These are phyloP conservation scores for Tolypocladium sp. DNA, from an alignment of 2,329 filamentous ascomycete species.

Conservation along the genomic window DNA sequence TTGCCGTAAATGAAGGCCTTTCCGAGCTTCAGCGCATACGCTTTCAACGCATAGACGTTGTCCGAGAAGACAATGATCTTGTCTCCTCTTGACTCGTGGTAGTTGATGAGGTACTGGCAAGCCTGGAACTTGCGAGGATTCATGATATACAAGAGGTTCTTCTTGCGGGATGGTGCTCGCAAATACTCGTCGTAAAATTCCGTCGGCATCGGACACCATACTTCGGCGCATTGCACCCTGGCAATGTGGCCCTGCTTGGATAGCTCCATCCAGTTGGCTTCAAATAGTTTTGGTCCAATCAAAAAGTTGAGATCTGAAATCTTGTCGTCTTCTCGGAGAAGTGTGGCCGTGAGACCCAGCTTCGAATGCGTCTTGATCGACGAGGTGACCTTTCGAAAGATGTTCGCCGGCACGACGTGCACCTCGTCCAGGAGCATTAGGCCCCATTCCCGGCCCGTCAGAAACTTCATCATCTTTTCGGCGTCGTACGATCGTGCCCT, in stretches of 20 bases:
- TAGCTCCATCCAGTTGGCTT: conserved; percentile 99
- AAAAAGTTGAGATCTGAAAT: conserved; percentile 96
- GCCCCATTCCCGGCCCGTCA: conserved; percentile 86
- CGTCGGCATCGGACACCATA: conserved; percentile 98
- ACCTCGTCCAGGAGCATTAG: conserved; percentile 96
- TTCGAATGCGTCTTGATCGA: conserved; percentile 94
- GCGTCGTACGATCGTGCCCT: conserved; percentile 83
- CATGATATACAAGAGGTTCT: conserved; percentile 74
- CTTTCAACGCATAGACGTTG: conserved; percentile 85
- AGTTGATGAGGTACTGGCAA: conserved; percentile 96
- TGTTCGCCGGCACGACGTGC: conserved; percentile 92
- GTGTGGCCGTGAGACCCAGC: conserved; percentile 83
- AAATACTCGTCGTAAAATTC: conserved; percentile 97
- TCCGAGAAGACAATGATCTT: conserved; percentile 99
- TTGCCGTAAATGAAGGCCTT: conserved; percentile 90
- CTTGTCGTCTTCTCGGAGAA: conserved; percentile 95
- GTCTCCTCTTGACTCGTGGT: conserved; percentile 88
- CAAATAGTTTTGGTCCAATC: conserved; percentile 94
- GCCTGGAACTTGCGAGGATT: conserved; percentile 96
- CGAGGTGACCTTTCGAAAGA: conserved; percentile 90
- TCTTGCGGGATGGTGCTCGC: conserved; percentile 46
- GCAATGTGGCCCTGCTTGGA: conserved; percentile 96
- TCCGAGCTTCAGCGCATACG: conserved; percentile 72
- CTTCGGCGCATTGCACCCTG: conserved; percentile 93
- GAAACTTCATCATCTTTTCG: conserved; percentile 95